Evolutionary conservation across 345 rosid species (phyloP).

Genomic region (Arabis hirsuta): DNA sequence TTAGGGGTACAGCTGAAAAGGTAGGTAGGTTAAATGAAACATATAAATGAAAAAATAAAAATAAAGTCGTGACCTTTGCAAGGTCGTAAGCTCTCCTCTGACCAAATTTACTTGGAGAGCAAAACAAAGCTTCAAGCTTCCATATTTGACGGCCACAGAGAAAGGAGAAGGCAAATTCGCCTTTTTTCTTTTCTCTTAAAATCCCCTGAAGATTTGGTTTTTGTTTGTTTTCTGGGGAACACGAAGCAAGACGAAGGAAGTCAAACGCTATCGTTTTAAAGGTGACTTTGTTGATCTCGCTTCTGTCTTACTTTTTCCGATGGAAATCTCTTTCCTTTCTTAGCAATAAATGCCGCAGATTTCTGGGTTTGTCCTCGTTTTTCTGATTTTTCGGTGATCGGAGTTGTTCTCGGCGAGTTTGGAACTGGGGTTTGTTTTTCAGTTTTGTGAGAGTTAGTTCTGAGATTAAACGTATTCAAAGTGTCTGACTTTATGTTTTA

Average conservation of each 20-base stretch:
- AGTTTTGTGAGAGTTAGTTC: constrained; percentile 2
- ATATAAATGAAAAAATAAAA: neutral
- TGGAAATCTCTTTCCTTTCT: constrained; percentile 20
- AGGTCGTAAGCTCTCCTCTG: constrained; percentile 32
- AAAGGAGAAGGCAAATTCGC: constrained; percentile 29
- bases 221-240: neutral
- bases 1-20: constrained; percentile 17
- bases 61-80: constrained; percentile 40
- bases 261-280: constrained; percentile 38
- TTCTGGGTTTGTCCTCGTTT: constrained; percentile 25
- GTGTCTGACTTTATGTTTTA: constrained; percentile 1
- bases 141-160: constrained; percentile 44
- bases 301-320: constrained; percentile 27
- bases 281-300: constrained; percentile 43
- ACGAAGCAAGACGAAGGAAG: constrained; percentile 36
- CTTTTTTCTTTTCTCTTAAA: constrained; percentile 20
- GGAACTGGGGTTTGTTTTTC: constrained; percentile 1
- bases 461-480: neutral
- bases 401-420: constrained; percentile 10
- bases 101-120: constrained; percentile 41
- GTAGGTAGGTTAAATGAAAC: constrained; percentile 18
- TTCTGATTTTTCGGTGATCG: neutral
- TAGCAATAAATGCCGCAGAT: neutral
- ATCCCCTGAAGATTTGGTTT: neutral
- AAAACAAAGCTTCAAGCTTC: constrained; percentile 37